phyloP scores from a whole-genome alignment of 2,329 filamentous ascomycete species.

The Ophiostoma piceae region DNA sequence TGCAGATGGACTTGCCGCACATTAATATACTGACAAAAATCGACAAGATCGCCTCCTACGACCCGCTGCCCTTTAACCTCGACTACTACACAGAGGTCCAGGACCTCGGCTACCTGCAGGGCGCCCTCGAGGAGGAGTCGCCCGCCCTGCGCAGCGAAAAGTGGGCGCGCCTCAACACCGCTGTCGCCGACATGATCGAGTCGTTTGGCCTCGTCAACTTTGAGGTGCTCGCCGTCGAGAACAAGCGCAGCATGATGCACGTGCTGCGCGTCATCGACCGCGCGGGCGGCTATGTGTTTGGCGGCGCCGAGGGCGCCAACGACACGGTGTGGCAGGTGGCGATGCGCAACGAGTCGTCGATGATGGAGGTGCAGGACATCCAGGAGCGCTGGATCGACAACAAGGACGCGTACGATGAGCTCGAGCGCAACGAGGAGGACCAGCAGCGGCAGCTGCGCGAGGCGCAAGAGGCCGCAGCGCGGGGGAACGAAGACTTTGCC shows the following conservation, averaged over 20 bases:
- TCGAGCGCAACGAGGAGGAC: slow-evolving; percentile 69
- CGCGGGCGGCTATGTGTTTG: slow-evolving; percentile 89
- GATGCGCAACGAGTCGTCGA: slow-evolving; percentile 68
- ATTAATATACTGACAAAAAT: slow-evolving; percentile 97
- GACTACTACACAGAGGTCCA: slow-evolving; percentile 98
- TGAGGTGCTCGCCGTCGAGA: slow-evolving; percentile 90
- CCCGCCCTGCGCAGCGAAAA: slow-evolving; percentile 65
- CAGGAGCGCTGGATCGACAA: slow-evolving; percentile 94
- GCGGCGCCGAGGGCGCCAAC: slow-evolving; percentile 82
- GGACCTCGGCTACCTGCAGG: slow-evolving; percentile 78
- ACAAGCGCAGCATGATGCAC: slow-evolving; percentile 95
- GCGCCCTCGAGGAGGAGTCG: slow-evolving; percentile 72
- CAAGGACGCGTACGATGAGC: slow-evolving; percentile 79
- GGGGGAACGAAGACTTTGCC: slow-evolving; percentile 30
- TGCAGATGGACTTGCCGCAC: slow-evolving; percentile 95
- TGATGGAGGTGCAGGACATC: slow-evolving; percentile 80
- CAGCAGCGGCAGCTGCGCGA: slow-evolving; percentile 61
- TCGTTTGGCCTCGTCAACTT: slow-evolving; percentile 87
- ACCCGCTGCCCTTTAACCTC: slow-evolving; percentile 85
- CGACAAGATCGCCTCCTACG: slow-evolving; percentile 83
- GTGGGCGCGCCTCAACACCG: slow-evolving; percentile 78
- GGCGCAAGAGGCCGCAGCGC: slow-evolving; percentile 29
- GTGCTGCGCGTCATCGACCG: slow-evolving; percentile 84
- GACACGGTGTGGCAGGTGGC: slow-evolving; percentile 97
- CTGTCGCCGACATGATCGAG: slow-evolving; percentile 80